Evolutionary conservation across 768 basidiomycete genomes (phyloP).

Genomic region (Tulasnella calospora): DNA sequence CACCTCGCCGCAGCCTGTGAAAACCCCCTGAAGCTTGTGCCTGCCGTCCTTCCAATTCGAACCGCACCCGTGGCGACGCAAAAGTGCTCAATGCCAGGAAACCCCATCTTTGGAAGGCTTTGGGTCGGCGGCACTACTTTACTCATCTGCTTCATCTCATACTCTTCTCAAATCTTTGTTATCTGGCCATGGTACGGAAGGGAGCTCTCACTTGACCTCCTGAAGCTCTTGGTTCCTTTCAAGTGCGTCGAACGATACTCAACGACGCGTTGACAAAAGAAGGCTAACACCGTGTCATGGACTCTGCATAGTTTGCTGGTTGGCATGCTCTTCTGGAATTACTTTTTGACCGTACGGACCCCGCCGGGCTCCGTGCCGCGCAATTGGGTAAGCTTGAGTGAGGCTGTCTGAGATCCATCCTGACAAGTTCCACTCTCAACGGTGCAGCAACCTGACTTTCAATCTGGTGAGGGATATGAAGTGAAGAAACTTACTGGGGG

Average conservation of each 20-base stretch:
- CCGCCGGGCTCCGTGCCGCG: constrained; percentile 81
- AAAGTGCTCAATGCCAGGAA: constrained; percentile 19
- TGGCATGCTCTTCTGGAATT: constrained; percentile 79
- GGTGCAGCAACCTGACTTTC: constrained; percentile 66
- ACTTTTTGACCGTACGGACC: constrained; percentile 72
- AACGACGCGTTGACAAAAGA: neutral
- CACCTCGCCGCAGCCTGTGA: neutral
- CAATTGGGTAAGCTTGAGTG: constrained; percentile 53
- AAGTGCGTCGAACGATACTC: constrained; percentile 51
- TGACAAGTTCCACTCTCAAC: neutral
- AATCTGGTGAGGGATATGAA: constrained; percentile 67
- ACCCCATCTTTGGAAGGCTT: constrained; percentile 15
- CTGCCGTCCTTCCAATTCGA: neutral
- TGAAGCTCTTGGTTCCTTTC: constrained; percentile 79
- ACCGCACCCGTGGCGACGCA: neutral
- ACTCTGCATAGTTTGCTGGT: constrained; percentile 56
- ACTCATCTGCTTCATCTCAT: constrained; percentile 81
- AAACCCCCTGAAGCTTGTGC: constrained; percentile 2
- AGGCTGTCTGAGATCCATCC: neutral
- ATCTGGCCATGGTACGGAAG: constrained; percentile 91
- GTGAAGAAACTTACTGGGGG: constrained; percentile 82
- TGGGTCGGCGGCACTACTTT: constrained; percentile 59
- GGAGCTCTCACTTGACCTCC: constrained; percentile 64
- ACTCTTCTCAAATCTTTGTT: constrained; percentile 83
- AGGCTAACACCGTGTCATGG: neutral